These are phyloP conservation scores for Artemisia argyi DNA, from an alignment of 129 eudicot species.

Conservation along the genomic window DNA sequence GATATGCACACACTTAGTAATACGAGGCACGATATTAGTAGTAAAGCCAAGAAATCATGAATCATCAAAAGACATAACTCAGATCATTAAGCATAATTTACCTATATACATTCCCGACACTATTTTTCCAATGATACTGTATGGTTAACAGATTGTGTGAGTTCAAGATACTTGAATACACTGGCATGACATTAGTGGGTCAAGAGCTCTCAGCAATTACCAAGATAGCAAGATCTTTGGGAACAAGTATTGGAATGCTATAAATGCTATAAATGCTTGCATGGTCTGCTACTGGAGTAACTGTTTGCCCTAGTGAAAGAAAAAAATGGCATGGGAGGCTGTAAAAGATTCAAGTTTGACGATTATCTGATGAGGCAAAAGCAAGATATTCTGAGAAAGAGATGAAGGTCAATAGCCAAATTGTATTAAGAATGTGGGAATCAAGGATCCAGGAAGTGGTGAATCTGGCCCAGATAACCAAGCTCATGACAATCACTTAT, in stretches of 20 bases:
- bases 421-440: neutral
- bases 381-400: neutral
- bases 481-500: too few species aligned
- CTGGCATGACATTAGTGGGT: too few species aligned
- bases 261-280: neutral
- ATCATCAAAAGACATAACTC: neutral
- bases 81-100: neutral
- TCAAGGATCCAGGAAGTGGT: neutral
- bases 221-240: neutral
- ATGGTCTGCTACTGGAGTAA: neutral
- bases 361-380: neutral
- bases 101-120: neutral
- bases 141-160: too few species aligned
- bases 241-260: neutral
- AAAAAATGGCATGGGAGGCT: neutral
- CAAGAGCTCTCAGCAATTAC: neutral
- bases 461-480: neutral
- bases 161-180: too few species aligned
- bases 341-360: neutral
- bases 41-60: too few species aligned
- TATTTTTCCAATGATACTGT: neutral
- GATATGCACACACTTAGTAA: neutral
- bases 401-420: neutral
- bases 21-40: neutral
- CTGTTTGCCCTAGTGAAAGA: neutral